Conservation (phyloP, 23 red algal genomes). For the Cyanidioschyzon merolae region DNA sequence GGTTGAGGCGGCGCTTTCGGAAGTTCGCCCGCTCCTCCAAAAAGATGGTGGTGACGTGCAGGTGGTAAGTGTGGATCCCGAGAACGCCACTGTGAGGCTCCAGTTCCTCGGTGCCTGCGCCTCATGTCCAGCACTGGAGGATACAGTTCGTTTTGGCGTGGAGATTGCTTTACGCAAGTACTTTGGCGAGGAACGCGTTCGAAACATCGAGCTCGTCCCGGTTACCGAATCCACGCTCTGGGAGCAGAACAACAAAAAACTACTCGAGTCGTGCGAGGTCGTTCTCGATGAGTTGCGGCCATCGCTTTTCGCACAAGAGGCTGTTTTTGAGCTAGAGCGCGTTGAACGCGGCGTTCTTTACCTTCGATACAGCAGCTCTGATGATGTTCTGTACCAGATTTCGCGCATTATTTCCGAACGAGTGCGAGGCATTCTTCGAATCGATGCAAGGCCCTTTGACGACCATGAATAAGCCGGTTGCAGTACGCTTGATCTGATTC, state of each 20-base stretch:
- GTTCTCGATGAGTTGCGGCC: conserved; percentile 47
- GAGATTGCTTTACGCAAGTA: conserved; percentile 43
- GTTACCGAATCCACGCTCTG: conserved; percentile 24
- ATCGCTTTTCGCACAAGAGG: conserved; percentile 37
- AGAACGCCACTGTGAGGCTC: conserved; percentile 24
- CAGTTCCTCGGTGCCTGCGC: conserved; percentile 76
- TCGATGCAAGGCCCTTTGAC: neutral
- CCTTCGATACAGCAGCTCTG: conserved; percentile 33
- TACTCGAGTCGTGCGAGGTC: neutral
- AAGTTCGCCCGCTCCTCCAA: conserved; percentile 66
- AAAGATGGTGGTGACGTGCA: conserved; percentile 79
- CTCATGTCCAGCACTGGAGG: conserved; percentile 45
- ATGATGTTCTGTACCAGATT: conserved; percentile 35
- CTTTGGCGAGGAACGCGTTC: conserved; percentile 35
- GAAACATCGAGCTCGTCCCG: conserved; percentile 12
- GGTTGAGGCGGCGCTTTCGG: conserved; percentile 40
- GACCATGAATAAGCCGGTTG: too few relatives aligned
- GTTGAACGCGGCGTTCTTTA: conserved; percentile 33
- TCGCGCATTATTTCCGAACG: conserved; percentile 36
- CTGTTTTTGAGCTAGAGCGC: conserved; percentile 24
- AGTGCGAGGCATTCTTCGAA: conserved; percentile 19
- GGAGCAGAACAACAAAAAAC: neutral
- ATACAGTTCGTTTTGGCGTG: conserved; percentile 79
- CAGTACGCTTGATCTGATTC: too few relatives aligned
- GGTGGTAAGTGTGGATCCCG: conserved; percentile 44